Evolutionary conservation across 805 yeast genomes (phyloP).

Genomic region (Saccharomycopsis fibuligera): DNA sequence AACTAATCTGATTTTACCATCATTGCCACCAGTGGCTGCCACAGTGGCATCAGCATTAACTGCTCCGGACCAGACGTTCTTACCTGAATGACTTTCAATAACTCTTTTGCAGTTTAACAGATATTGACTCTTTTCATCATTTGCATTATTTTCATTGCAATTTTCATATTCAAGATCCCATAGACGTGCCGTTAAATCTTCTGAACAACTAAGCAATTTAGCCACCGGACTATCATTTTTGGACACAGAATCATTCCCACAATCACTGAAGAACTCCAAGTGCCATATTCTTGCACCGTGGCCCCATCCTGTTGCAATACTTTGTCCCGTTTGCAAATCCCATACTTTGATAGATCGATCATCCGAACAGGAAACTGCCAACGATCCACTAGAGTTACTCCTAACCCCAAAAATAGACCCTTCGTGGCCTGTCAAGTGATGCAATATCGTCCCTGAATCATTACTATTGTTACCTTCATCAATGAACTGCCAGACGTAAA

Average conservation of each 20-base stretch:
- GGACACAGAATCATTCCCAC: conserved; percentile 16
- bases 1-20: conserved; percentile 69
- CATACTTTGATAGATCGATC: conserved; percentile 83
- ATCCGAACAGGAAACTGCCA: conserved; percentile 80
- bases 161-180: conserved; percentile 48
- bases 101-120: conserved; percentile 41
- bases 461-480: conserved; percentile 23
- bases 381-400: conserved; percentile 47
- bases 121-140: conserved; percentile 25
- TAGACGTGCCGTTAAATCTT: conserved; percentile 76
- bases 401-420: conserved; percentile 87
- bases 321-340: conserved; percentile 49
- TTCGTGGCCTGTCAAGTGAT: conserved; percentile 67
- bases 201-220: conserved; percentile 62
- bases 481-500: conserved; percentile 65
- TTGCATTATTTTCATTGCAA: conserved; percentile 19
- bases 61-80: conserved; percentile 82
- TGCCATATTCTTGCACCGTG: conserved; percentile 94
- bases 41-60: conserved; percentile 38
- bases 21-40: conserved; percentile 89
- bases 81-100: conserved; percentile 71
- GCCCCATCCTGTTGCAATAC: conserved; percentile 87
- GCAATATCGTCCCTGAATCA: conserved; percentile 31
- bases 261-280: conserved; percentile 46
- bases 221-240: conserved; percentile 13